Evolutionary conservation across 305 asterid genomes (phyloP), one percentile per base, ranked within the genome.

Genomic region (Stenogyne calaminthoides): DNA sequence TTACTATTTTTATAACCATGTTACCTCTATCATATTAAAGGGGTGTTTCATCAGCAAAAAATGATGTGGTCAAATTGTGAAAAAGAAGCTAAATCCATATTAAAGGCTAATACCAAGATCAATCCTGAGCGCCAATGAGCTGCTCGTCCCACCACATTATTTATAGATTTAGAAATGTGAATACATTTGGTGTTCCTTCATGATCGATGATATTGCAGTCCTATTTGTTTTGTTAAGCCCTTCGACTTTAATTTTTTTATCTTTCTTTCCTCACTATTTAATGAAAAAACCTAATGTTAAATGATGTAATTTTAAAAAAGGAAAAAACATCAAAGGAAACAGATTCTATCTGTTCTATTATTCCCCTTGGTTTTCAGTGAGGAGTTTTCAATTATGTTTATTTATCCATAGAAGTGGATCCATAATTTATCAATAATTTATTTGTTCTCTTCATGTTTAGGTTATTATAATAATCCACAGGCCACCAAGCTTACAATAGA

Each of bases 401-500:
- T 46, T 14, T 62, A 49, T 29, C 44, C 52, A 44, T 63, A 29
- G 63, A 60, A 66, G 20, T 76, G 61, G 69, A 66, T 66, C 49
- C 56, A 14, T 42, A 40, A 46, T 47, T 44, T 32, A 47, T n/a
- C 60, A 22, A 59, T 56, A 3, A 74, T 60, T 56, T 29, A 66
- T 7, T 42, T 42, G 40, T 61, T 9, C 57, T 15, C 36, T 64
- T 74, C 42, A 51, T 78, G 20, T 79, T 68, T 83, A 95, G 99
- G 98, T 70, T 95, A 95, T 83, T 85, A 84, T 85, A 89, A 85
- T 75, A 95, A 95, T 67, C 83, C 85, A 6, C 84, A 86, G 76
- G 97, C 97, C 40, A 92, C 99, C 8, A 80, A 86, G 78, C 96
- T 86, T 69, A 89, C 97, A 9, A 90, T 92, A 59, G 99, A 94